phyloP scores from a whole-genome alignment of 306 rosid species.

The Dryas octopetala region DNA sequence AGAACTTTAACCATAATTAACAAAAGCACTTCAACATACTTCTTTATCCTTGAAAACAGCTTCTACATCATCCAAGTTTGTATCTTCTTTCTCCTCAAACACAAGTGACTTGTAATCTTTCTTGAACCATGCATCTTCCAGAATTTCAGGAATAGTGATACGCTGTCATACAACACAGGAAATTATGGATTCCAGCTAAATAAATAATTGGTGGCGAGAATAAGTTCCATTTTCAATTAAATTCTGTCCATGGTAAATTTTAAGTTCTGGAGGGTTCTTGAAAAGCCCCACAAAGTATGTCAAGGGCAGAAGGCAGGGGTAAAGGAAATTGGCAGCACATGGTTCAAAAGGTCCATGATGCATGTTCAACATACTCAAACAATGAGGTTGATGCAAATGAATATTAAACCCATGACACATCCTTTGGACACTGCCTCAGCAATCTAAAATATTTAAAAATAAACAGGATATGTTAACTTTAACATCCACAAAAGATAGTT shows the following conservation, averaged over 20 bases:
- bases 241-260: neutral
- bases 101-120: constrained; percentile 74
- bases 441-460: neutral
- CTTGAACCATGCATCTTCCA: constrained; percentile 93
- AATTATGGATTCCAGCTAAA: constrained; percentile 28
- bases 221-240: neutral
- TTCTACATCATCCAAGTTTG: constrained; percentile 90
- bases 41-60: constrained; percentile 94
- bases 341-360: neutral
- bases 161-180: constrained; percentile 60
- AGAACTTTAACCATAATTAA: neutral
- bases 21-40: constrained; percentile 49
- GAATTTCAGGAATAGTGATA: constrained; percentile 67
- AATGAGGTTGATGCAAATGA: neutral
- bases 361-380: constrained; percentile 3
- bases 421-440: neutral
- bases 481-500: no score
- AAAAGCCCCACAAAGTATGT: neutral
- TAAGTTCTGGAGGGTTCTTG: neutral
- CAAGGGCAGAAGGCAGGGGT: neutral
- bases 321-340: neutral
- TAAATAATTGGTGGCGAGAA: constrained; percentile 5
- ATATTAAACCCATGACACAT: neutral
- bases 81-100: constrained; percentile 75
- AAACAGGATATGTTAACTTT: neutral